These are phyloP conservation scores for Ceratocystis colombiana DNA, from an alignment of 2,329 filamentous ascomycete species.

Conservation along the genomic window DNA sequence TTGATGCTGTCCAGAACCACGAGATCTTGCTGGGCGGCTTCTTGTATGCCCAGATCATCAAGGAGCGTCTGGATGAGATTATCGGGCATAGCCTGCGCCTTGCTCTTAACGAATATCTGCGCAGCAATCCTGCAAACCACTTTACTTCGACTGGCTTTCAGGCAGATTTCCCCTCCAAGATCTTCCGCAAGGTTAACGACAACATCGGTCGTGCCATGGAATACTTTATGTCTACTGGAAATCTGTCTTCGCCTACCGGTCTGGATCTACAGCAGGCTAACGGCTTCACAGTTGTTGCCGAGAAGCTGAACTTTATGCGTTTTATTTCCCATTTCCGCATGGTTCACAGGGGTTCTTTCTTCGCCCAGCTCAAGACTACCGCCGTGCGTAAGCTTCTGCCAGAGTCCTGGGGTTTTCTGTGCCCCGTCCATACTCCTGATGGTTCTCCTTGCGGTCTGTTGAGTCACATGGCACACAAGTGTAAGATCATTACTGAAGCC, in stretches of 20 bases:
- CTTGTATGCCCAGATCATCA: conserved; percentile 88
- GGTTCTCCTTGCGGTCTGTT: conserved; percentile 87
- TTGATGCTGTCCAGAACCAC: conserved; percentile 92
- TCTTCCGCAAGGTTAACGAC: conserved; percentile 75
- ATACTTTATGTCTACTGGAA: conserved; percentile 94
- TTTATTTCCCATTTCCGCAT: conserved; percentile 99
- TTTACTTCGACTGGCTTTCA: conserved; percentile 70
- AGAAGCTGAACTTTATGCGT: conserved; percentile 97
- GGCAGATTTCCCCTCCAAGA: conserved; percentile 66
- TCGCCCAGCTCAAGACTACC: conserved; percentile 93
- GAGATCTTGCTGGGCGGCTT: conserved; percentile 90
- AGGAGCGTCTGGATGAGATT: conserved; percentile 88
- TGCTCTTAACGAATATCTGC: conserved; percentile 47
- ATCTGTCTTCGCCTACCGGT: conserved; percentile 80
- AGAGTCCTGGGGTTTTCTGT: conserved; percentile 96
- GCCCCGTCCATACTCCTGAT: conserved; percentile 94
- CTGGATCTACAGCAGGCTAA: conserved; percentile 90
- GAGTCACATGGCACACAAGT: conserved; percentile 93
- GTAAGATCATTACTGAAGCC: conserved; percentile 68
- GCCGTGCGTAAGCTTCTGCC: conserved; percentile 90
- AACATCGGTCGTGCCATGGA: conserved; percentile 79
- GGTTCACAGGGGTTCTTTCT: conserved; percentile 98
- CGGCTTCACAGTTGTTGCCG: conserved; percentile 90
- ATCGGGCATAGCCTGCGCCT: conserved; percentile 47
- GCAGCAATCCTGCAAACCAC: conserved; percentile 50